These are phyloP conservation scores for Alternaria rosae DNA, from an alignment of 2,329 filamentous ascomycete species.

Conservation along the genomic window DNA sequence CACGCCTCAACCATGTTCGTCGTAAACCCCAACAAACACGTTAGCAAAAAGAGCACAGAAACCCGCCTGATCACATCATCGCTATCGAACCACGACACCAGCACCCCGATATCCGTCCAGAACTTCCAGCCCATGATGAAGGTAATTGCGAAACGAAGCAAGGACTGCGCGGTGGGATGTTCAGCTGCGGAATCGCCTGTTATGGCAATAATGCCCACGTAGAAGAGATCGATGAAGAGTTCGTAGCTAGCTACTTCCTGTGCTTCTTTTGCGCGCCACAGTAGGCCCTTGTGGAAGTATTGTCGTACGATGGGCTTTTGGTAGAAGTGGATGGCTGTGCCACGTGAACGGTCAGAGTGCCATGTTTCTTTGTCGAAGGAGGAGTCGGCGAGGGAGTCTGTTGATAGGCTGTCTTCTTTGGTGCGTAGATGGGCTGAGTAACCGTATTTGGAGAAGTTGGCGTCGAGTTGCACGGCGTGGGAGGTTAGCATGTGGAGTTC, in stretches of 20 bases:
- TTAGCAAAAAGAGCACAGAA: slow-evolving; percentile 67
- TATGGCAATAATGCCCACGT: slow-evolving; percentile 70
- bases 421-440: slow-evolving; percentile 65
- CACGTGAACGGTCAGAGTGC: slow-evolving; percentile 49
- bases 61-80: slow-evolving; percentile 67
- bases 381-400: slow-evolving; percentile 18
- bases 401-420: slow-evolving; percentile 26
- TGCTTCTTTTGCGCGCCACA: slow-evolving; percentile 66
- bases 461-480: slow-evolving; percentile 63
- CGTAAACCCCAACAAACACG: slow-evolving; percentile 68
- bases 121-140: slow-evolving; percentile 71
- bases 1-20: slow-evolving; percentile 68
- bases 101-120: slow-evolving; percentile 66
- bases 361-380: slow-evolving; percentile 48
- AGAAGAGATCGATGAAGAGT: slow-evolving; percentile 70
- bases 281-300: slow-evolving; percentile 70
- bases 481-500: slow-evolving; percentile 64
- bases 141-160: slow-evolving; percentile 67
- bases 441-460: slow-evolving; percentile 70
- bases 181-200: slow-evolving; percentile 69
- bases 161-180: slow-evolving; percentile 60
- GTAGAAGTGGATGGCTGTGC: slow-evolving; percentile 62
- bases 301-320: slow-evolving; percentile 68
- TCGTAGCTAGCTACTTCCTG: slow-evolving; percentile 71
- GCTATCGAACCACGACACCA: slow-evolving; percentile 68